Percentiles rank a stretch among this genome's conserved stretches.
phyloP scores from a whole-genome alignment of 176 grass and related monocot species.

The Aegilops longissima region DNA sequence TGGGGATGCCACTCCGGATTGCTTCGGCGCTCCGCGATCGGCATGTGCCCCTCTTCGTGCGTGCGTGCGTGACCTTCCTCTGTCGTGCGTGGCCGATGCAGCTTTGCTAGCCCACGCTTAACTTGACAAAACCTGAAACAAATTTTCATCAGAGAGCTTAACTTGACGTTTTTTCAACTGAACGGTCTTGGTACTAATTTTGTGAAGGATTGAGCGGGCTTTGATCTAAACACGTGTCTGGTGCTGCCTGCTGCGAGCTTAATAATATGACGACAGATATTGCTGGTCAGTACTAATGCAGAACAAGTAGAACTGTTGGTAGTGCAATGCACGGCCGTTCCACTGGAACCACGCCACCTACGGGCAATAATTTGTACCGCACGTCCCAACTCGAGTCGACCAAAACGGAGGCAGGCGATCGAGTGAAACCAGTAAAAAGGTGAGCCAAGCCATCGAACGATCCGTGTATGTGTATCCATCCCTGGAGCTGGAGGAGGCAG shows the following conservation, averaged over 20 bases:
- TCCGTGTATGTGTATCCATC: not conserved
- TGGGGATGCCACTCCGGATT: not conserved
- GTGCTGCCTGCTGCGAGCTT: not conserved
- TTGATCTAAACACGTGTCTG: not conserved
- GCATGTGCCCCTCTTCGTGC: constrained; percentile 28
- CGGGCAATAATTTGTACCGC: not conserved
- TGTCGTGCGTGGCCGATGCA: no score
- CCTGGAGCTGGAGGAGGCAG: no score
- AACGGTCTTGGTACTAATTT: no score
- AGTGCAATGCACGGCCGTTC: not conserved
- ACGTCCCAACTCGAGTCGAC: not conserved
- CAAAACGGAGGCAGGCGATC: not conserved
- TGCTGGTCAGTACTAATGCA: no score
- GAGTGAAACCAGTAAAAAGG: not conserved
- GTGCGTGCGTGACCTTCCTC: no score
- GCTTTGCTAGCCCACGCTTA: no score
- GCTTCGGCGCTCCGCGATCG: constrained; percentile 38
- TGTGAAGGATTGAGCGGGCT: not conserved
- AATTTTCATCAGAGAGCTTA: no score
- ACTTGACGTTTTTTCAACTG: no score
- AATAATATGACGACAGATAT: not conserved
- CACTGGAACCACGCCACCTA: not conserved
- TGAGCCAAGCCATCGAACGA: not conserved
- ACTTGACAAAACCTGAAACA: no score
- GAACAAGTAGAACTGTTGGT: no score